Base-by-base conservation (phyloP, 805 yeast species). In the Pichia manshurica region DNA sequence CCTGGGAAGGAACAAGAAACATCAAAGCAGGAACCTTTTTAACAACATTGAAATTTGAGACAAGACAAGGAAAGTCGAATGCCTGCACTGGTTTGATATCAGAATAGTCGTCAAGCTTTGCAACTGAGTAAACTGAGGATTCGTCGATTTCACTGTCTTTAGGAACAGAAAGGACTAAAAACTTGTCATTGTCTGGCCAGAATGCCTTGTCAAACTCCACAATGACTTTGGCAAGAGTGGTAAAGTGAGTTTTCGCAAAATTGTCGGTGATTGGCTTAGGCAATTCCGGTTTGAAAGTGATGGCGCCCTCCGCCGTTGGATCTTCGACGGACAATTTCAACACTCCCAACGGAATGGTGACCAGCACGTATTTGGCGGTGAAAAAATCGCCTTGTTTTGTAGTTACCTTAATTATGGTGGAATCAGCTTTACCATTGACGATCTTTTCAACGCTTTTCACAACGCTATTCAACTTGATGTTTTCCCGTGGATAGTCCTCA, bases 301-400 rank as follows among this genome's bases (percentile, higher is more conserved):
- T 63, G 2, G 66, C 61, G 29, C 63, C 67, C 39, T 42, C 50
- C 17, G 58, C 58, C 3, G 36, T 31, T 10, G 58, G 55, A 12
- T 60, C 56, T 4, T 55, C 49, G 1, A 53, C 48, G 1, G 65
- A 61, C 36, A 73, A 58, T 36, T 68, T 66, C 41, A 77, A 62
- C 5, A 77, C 65, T 31, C 77, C 70, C 46, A 68, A 72, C 2
- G 82, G 82, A 7, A 76, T 71, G 2, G 80, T 70, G 5, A 75
- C 75, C n/a, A 77, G 59, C 32, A 72, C 54, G 57, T 69, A 72
- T 39, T 70, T 66, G 5, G 60, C 47, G 1, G 41, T 51, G 47
- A 44, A 60, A 1, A 15, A n/a, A 2, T 39, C 23, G 2, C 63
- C 64, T 19, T 43, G 49, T 1, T 42, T 46, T 7, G 62, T 59